These are phyloP conservation scores for Hysterangium stoloniferum DNA, from an alignment of 768 basidiomycete species.

Conservation along the genomic window DNA sequence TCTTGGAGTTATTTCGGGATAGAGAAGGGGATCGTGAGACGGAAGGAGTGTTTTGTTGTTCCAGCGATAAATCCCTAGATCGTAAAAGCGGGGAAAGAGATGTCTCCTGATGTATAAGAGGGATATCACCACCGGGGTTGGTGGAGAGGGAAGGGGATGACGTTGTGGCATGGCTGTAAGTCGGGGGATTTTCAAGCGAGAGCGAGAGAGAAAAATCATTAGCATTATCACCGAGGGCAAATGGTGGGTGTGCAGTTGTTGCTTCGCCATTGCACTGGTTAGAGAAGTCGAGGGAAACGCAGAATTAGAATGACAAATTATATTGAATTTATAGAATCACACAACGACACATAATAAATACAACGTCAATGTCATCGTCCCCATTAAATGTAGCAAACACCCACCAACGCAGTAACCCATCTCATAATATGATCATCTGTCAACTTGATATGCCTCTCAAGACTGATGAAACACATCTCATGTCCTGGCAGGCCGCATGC, in stretches of 20 bases:
- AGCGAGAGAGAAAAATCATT: not conserved
- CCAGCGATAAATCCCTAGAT: too few relatives aligned
- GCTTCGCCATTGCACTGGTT: not conserved
- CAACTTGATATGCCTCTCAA: not conserved
- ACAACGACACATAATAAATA: too few relatives aligned
- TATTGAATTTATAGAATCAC: too few relatives aligned
- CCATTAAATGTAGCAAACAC: not conserved
- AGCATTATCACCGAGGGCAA: not conserved
- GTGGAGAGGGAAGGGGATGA: not conserved
- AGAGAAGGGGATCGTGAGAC: too few relatives aligned
- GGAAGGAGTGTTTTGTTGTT: too few relatives aligned
- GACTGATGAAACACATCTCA: not conserved
- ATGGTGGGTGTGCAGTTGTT: not conserved
- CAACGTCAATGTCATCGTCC: too few relatives aligned
- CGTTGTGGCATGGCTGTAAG: not conserved
- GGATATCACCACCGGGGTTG: not conserved
- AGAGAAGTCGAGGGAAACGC: not conserved
- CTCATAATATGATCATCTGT: constrained; percentile 2
- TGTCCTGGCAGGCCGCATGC: not conserved
- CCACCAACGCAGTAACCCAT: constrained; percentile 4
- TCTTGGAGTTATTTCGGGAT: too few relatives aligned
- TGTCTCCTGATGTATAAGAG: not conserved
- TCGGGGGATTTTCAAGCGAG: not conserved
- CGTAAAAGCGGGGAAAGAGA: not conserved
- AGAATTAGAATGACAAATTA: not conserved